phyloP scores from a whole-genome alignment of 257 asterid genomes.

The Ilex asprella region DNA sequence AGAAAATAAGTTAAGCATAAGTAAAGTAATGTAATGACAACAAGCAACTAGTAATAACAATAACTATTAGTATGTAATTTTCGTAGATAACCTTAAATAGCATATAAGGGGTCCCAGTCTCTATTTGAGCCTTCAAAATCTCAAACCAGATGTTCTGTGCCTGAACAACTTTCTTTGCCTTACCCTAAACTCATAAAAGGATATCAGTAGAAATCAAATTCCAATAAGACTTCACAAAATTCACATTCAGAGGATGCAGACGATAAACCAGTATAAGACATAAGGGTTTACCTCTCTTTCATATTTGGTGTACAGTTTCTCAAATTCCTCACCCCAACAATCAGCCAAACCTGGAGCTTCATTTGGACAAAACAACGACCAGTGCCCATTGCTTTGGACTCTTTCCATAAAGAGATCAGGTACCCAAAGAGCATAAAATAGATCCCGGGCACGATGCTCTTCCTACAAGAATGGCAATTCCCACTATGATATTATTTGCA shows the following conservation, averaged over 20 bases:
- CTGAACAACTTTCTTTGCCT: slow-evolving; percentile 39
- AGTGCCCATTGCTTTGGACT: not conserved
- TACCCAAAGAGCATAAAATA: not conserved
- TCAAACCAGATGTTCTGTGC: slow-evolving; percentile 43
- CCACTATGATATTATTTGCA: no score
- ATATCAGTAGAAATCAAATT: not conserved
- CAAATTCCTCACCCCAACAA: not conserved
- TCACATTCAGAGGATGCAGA: no score
- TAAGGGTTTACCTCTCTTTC: not conserved
- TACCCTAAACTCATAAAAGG: slow-evolving; percentile 11
- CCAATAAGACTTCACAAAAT: no score
- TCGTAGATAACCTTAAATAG: slow-evolving; percentile 2
- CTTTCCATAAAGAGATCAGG: not conserved
- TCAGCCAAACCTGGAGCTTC: not conserved
- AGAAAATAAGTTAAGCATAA: not conserved
- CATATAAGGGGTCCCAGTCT: slow-evolving; percentile 42
- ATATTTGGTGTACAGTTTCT: not conserved
- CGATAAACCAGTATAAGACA: not conserved
- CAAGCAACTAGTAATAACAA: not conserved
- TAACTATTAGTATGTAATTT: no score
- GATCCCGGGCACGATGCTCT: not conserved
- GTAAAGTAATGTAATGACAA: not conserved
- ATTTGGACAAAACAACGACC: not conserved
- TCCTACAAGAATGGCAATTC: not conserved
- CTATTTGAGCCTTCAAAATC: slow-evolving; percentile 38